phyloP scores from a whole-genome alignment of 139 green algal genomes.

The Haematococcus lacustris region DNA sequence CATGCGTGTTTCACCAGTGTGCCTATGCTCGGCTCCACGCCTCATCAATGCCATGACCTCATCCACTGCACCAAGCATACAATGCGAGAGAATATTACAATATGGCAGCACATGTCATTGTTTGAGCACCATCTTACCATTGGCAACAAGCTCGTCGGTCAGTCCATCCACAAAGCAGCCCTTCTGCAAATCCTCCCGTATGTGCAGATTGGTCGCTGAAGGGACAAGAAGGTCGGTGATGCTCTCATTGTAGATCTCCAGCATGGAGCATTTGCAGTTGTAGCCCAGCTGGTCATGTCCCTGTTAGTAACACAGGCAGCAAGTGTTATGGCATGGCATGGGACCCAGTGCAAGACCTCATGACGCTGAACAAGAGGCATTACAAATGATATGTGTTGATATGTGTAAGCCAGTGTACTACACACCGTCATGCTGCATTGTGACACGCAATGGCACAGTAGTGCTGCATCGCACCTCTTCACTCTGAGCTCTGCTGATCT shows the following conservation, averaged over 20 bases:
- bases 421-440: neutral
- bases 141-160: slow-evolving; percentile 57
- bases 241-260: slow-evolving; percentile 97
- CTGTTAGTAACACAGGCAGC: neutral
- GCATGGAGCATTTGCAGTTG: slow-evolving; percentile 44
- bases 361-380: neutral
- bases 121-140: slow-evolving; percentile 49
- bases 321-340: neutral
- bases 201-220: slow-evolving; percentile 33
- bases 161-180: slow-evolving; percentile 83
- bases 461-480: neutral
- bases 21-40: slow-evolving; percentile 55
- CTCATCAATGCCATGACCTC: slow-evolving; percentile 69
- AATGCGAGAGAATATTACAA: slow-evolving; percentile 27
- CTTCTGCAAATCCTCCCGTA: slow-evolving; percentile 67
- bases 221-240: slow-evolving; percentile 78
- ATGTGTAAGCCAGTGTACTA: neutral
- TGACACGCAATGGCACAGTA: neutral
- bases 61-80: slow-evolving; percentile 48
- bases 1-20: slow-evolving; percentile 75
- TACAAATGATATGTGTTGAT: neutral
- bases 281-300: slow-evolving; percentile 14
- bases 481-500: slow-evolving; percentile 32
- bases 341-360: neutral
- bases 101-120: slow-evolving; percentile 13